Percentiles rank a stretch among this genome's conserved stretches.
These are phyloP conservation scores for Voacanga thouarsii DNA, from an alignment of 257 asterid species.

Conservation along the genomic window DNA sequence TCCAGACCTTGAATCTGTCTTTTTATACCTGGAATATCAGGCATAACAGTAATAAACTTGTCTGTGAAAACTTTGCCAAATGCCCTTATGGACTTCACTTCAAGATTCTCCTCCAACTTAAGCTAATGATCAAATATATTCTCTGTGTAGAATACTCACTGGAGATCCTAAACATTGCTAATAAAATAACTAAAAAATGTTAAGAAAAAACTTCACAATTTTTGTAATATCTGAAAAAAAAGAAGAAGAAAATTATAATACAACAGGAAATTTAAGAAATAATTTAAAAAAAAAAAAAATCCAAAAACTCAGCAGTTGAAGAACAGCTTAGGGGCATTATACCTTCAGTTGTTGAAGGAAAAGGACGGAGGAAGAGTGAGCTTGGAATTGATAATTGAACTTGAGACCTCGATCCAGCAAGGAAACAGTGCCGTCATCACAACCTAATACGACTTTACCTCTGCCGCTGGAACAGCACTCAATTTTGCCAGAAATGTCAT, in stretches of 20 bases:
- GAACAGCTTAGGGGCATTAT: neutral
- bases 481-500: slow-evolving; percentile 58
- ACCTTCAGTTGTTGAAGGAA: slow-evolving; percentile 98
- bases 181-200: neutral
- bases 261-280: neutral
- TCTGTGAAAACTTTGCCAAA: neutral
- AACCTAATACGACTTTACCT: slow-evolving; percentile 72
- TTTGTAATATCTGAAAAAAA: too few species aligned
- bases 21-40: too few species aligned
- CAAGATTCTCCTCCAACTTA: neutral
- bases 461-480: slow-evolving; percentile 83
- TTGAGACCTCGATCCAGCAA: slow-evolving; percentile 80
- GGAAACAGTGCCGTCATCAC: slow-evolving; percentile 68
- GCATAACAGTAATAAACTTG: too few species aligned
- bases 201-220: neutral
- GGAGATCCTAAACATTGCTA: neutral
- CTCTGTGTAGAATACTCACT: neutral
- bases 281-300: too few species aligned
- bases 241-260: too few species aligned
- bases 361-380: slow-evolving; percentile 80
- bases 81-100: neutral
- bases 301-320: neutral
- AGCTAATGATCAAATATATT: neutral
- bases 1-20: too few species aligned
- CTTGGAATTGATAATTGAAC: slow-evolving; percentile 66